Conservation (phyloP, 2,329 filamentous ascomycete genomes). For the Capronia americana region DNA sequence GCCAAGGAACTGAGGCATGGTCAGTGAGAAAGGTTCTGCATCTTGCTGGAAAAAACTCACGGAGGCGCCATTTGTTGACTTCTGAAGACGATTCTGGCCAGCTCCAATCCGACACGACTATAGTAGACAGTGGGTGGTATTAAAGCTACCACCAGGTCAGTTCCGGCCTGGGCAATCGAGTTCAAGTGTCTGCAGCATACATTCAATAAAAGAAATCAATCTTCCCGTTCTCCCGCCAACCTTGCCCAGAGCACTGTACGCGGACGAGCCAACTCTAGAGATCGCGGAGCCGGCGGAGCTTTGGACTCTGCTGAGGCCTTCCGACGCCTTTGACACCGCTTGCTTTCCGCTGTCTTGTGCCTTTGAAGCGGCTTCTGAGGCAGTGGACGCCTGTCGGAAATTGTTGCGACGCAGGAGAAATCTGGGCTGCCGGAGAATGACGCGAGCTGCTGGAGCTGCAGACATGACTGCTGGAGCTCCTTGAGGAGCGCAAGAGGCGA, state of each 20-base stretch:
- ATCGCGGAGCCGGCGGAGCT: constrained; percentile 80
- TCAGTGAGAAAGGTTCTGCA: constrained; percentile 8
- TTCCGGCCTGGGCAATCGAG: constrained; percentile 37
- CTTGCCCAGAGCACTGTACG: constrained; percentile 71
- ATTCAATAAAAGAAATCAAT: constrained; percentile 80
- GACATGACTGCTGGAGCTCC: constrained; percentile 49
- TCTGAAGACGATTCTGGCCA: constrained; percentile 84
- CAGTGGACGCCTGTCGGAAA: constrained; percentile 56
- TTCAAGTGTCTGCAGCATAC: constrained; percentile 61
- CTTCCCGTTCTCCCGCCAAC: constrained; percentile 84
- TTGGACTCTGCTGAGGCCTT: constrained; percentile 82
- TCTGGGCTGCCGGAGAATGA: constrained; percentile 55
- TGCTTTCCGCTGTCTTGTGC: constrained; percentile 52
- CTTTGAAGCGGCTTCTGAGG: constrained; percentile 54
- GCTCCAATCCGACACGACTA: constrained; percentile 83
- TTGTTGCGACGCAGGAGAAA: constrained; percentile 52
- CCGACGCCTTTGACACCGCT: constrained; percentile 68
- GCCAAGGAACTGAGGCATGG: constrained; percentile 52
- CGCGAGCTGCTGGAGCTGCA: constrained; percentile 50
- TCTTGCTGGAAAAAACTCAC: constrained; percentile 65
- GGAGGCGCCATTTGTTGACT: constrained; percentile 92
- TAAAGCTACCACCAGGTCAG: constrained; percentile 66
- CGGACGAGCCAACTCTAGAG: constrained; percentile 71
- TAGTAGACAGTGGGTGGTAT: constrained; percentile 91
- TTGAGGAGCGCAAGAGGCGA: constrained; percentile 18